Percentiles rank a stretch among this genome's conserved stretches.
phyloP scores from a whole-genome alignment of 2,329 filamentous ascomycete species.

The Xylariaceae sp. region DNA sequence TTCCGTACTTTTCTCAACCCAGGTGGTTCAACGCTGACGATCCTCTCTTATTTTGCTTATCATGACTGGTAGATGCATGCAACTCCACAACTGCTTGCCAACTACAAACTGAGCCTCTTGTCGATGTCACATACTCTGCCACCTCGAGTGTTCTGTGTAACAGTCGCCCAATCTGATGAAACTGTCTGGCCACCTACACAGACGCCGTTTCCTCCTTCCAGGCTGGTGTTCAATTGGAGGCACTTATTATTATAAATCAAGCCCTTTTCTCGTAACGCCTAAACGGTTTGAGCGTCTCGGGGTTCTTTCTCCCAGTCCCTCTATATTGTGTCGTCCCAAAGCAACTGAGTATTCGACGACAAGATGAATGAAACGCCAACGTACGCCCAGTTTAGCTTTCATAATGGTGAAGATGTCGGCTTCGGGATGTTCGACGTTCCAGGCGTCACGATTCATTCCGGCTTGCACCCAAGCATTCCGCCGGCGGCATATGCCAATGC shows the following conservation, averaged over 20 bases:
- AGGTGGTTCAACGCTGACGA: slow-evolving; percentile 20
- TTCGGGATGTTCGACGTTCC: slow-evolving; percentile 33
- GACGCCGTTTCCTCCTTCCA: slow-evolving; percentile 2
- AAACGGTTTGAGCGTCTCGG: background rate
- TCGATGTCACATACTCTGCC: slow-evolving; percentile 14
- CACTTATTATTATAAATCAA: slow-evolving; percentile 6
- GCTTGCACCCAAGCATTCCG: slow-evolving; percentile 25
- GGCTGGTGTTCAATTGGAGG: background rate
- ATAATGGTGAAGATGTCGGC: slow-evolving; percentile 31
- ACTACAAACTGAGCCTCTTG: slow-evolving; percentile 17
- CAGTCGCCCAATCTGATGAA: slow-evolving; percentile 9
- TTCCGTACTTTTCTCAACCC: slow-evolving; percentile 14
- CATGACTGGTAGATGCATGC: slow-evolving; percentile 6
- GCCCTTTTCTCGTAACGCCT: background rate
- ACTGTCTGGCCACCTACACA: slow-evolving; percentile 14
- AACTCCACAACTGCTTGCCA: slow-evolving; percentile 3
- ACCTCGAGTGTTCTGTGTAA: slow-evolving; percentile 11
- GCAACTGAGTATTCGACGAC: slow-evolving; percentile 4
- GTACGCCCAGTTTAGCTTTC: slow-evolving; percentile 33
- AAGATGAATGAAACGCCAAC: slow-evolving; percentile 36
- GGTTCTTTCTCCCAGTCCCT: background rate
- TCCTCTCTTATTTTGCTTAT: slow-evolving; percentile 14
- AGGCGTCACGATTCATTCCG: slow-evolving; percentile 13
- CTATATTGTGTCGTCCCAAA: slow-evolving; percentile 1
- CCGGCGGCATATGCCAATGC: slow-evolving; percentile 19